Evolutionary conservation across 441 rosid species (phyloP).

Genomic region (Aquilaria agallochum): DNA sequence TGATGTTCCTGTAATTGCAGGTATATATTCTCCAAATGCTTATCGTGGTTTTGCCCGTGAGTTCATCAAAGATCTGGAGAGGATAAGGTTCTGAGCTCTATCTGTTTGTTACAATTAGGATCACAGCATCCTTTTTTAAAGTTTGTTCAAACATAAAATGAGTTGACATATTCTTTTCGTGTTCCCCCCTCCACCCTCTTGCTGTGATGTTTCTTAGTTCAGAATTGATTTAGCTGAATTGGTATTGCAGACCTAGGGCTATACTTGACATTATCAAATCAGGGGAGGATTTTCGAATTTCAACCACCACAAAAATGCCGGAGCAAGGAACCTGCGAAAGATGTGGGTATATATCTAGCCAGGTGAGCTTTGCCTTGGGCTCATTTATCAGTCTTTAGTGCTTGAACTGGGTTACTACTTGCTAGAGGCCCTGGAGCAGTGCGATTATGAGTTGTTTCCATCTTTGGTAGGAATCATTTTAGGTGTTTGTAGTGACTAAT

Average conservation of each 20-base stretch:
- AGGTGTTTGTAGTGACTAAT: background rate
- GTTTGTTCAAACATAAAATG: background rate
- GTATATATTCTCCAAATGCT: conserved; percentile 81
- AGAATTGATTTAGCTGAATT: conserved; percentile 4
- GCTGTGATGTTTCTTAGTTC: background rate
- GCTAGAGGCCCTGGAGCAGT: no score
- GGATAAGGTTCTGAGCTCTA: conserved; percentile 51
- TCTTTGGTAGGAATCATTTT: background rate
- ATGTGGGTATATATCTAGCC: conserved; percentile 98
- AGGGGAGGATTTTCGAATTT: conserved; percentile 86
- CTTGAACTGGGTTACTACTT: no score
- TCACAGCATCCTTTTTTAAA: no score
- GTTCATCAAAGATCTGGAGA: conserved; percentile 81
- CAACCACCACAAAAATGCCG: conserved; percentile 85
- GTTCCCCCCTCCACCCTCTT: background rate
- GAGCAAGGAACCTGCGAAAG: conserved; percentile 95
- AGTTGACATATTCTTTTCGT: background rate
- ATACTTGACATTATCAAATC: conserved; percentile 83
- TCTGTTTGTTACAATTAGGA: background rate
- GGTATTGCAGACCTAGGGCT: conserved; percentile 69
- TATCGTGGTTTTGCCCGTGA: conserved; percentile 79
- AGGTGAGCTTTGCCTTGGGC: conserved; percentile 44
- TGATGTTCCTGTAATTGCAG: conserved; percentile 26
- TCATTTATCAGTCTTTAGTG: background rate
- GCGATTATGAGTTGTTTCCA: no score